phyloP scores from a whole-genome alignment of 441 rosid genomes.

The Croton setiger region DNA sequence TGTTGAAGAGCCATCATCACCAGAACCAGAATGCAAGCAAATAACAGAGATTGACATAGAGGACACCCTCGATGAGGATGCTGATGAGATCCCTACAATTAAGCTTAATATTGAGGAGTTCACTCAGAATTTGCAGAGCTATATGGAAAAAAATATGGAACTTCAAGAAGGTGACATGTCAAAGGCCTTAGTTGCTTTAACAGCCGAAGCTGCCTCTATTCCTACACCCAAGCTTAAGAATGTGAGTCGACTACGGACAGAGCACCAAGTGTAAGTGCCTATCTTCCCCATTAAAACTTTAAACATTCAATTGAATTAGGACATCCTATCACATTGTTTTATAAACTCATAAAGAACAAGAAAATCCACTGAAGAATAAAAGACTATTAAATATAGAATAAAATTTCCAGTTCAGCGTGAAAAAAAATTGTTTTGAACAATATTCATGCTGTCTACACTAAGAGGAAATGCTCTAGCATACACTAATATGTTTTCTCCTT shows the following conservation, averaged over 20 bases:
- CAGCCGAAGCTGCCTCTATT: conserved; percentile 63
- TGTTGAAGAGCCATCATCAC: conserved; percentile 83
- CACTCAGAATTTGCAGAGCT: conserved; percentile 55
- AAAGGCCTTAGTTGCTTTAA: conserved; percentile 86
- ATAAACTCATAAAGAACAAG: neutral
- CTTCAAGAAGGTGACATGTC: conserved; percentile 83
- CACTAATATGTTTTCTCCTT: conserved; percentile 19
- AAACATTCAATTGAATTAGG: neutral
- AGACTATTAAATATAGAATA: neutral
- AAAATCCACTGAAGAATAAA: neutral
- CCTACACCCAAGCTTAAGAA: conserved; percentile 82
- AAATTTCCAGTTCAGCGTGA: neutral
- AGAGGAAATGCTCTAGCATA: neutral
- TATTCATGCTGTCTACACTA: neutral
- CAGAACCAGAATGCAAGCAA: conserved; percentile 54
- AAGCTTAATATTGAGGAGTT: conserved; percentile 67
- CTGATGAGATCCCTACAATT: conserved; percentile 77
- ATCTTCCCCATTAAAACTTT: neutral
- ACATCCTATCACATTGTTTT: neutral
- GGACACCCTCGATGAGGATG: conserved; percentile 65
- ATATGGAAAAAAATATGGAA: conserved; percentile 73
- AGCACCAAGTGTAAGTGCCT: conserved; percentile 93
- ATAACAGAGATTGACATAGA: conserved; percentile 54
- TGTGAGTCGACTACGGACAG: conserved; percentile 82
- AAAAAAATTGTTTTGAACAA: neutral